Conservation (phyloP, 2,329 filamentous ascomycete species). For the Didymella glomerata region DNA sequence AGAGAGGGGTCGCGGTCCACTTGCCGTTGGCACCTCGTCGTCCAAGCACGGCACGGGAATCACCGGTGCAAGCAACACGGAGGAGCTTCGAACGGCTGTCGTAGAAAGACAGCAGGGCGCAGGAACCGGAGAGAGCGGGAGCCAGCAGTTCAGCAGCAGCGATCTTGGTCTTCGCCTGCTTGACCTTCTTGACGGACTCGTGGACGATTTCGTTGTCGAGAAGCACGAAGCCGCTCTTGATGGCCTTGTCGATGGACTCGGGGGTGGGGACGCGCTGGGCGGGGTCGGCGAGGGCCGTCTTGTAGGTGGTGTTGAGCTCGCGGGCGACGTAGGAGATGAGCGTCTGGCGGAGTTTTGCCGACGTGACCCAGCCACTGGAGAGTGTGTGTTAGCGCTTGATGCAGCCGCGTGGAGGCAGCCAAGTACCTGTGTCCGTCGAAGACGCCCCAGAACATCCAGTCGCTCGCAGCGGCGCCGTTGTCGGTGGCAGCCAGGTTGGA, state of each 20-base stretch:
- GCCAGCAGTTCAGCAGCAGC: constrained; percentile 90
- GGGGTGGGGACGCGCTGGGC: constrained; percentile 71
- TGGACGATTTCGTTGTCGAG: constrained; percentile 95
- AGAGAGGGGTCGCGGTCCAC: constrained; percentile 90
- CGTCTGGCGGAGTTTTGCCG: constrained; percentile 90
- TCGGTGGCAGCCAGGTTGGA: constrained; percentile 64
- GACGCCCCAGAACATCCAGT: constrained; percentile 99
- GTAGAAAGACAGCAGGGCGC: constrained; percentile 95
- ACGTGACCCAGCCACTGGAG: constrained; percentile 92
- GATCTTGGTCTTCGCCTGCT: constrained; percentile 88
- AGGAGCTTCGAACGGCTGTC: constrained; percentile 86
- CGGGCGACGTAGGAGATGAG: constrained; percentile 92
- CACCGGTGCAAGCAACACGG: constrained; percentile 93
- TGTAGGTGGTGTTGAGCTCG: constrained; percentile 92
- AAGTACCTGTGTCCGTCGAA: constrained; percentile 92
- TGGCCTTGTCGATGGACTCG: constrained; percentile 85
- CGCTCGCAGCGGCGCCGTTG: constrained; percentile 68
- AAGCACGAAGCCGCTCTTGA: constrained; percentile 88
- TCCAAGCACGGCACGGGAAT: constrained; percentile 93
- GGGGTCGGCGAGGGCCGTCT: constrained; percentile 69
- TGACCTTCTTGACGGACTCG: constrained; percentile 88
- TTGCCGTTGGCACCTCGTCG: constrained; percentile 80
- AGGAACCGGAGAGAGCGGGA: constrained; percentile 95
- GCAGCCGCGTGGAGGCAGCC: not conserved
- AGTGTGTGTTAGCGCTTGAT: not conserved